These are phyloP conservation scores for Antrodiella citrinella DNA, from an alignment of 768 basidiomycete genomes.

Conservation along the genomic window DNA sequence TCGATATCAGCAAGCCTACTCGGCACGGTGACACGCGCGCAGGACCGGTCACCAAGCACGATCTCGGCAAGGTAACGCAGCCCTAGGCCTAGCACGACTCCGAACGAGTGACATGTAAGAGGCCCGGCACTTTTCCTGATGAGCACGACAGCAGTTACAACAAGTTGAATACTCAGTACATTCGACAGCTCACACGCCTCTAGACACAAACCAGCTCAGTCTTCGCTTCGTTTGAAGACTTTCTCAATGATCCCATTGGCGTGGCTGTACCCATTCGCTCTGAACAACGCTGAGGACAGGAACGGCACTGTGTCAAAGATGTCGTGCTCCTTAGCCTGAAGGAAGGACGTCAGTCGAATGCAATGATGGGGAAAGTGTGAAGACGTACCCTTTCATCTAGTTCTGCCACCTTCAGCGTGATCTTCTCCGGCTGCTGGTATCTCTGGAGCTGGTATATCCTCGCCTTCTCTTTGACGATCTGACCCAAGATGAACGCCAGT, in stretches of 20 bases:
- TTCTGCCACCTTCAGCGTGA: constrained; percentile 71
- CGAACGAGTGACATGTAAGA: too few relatives aligned
- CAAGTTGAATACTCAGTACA: too few relatives aligned
- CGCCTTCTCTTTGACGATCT: constrained; percentile 87
- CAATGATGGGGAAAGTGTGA: background rate
- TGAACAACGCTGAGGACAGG: constrained; percentile 76
- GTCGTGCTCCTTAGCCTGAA: constrained; percentile 93
- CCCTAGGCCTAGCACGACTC: too few relatives aligned
- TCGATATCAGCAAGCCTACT: too few relatives aligned
- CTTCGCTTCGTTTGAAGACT: constrained; percentile 39
- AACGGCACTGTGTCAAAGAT: constrained; percentile 89
- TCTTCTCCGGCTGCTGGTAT: constrained; percentile 68
- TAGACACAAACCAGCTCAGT: too few relatives aligned
- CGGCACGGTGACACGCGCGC: too few relatives aligned
- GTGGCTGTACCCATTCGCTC: constrained; percentile 81
- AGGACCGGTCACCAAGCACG: too few relatives aligned
- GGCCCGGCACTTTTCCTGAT: too few relatives aligned
- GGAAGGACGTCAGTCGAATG: constrained; percentile 8
- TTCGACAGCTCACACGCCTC: too few relatives aligned
- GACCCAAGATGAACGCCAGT: constrained; percentile 88
- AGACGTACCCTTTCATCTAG: constrained; percentile 76
- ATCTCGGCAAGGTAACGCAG: too few relatives aligned
- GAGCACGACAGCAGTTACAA: too few relatives aligned
- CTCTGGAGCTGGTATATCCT: constrained; percentile 74
- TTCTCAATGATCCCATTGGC: constrained; percentile 64